These are phyloP conservation scores for Thalassiosira livingstoniorum DNA, from an alignment of 352 stramenopile species.

Conservation along the genomic window DNA sequence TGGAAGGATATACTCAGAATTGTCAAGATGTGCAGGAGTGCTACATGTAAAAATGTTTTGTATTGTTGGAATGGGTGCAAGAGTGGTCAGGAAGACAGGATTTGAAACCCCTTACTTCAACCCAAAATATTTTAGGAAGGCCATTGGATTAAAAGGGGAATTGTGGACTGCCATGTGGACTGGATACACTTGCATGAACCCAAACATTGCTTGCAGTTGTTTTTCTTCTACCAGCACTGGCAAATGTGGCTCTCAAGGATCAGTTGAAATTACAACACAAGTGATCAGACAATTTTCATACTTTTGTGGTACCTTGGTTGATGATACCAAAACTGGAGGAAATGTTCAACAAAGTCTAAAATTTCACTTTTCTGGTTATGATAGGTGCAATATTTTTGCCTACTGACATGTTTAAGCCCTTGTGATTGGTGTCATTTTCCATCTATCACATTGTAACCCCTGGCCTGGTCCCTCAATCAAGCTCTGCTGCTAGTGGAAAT, in stretches of 20 bases:
- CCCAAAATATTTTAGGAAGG: conserved; percentile 48
- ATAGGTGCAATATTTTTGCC: conserved; percentile 9
- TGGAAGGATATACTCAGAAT: conserved; percentile 40
- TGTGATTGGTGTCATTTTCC: conserved; percentile 47
- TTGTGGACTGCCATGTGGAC: conserved; percentile 16
- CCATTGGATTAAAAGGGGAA: conserved; percentile 40
- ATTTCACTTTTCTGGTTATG: conserved; percentile 21
- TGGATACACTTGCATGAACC: conserved; percentile 43
- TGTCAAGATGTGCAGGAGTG: conserved; percentile 32
- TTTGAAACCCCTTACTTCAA: conserved; percentile 4
- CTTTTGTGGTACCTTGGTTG: conserved; percentile 49
- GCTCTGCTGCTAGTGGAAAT: conserved; percentile 16
- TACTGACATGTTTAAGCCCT: conserved; percentile 37
- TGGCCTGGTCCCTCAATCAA: conserved; percentile 27
- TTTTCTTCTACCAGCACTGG: conserved; percentile 44
- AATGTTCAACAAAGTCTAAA: conserved; percentile 37
- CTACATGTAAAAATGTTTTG: conserved; percentile 13
- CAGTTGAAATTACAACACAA: conserved; percentile 53
- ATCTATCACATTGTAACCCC: conserved; percentile 27
- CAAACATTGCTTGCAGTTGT: conserved; percentile 28
- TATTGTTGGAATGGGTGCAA: conserved; percentile 28
- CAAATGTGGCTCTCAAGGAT: conserved; percentile 52
- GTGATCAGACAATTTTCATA: conserved; percentile 36
- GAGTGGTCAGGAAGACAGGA: background rate
- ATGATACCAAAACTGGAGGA: background rate